Evolutionary conservation across 306 rosid genomes (phyloP).

Genomic region (Luffa aegyptiaca): DNA sequence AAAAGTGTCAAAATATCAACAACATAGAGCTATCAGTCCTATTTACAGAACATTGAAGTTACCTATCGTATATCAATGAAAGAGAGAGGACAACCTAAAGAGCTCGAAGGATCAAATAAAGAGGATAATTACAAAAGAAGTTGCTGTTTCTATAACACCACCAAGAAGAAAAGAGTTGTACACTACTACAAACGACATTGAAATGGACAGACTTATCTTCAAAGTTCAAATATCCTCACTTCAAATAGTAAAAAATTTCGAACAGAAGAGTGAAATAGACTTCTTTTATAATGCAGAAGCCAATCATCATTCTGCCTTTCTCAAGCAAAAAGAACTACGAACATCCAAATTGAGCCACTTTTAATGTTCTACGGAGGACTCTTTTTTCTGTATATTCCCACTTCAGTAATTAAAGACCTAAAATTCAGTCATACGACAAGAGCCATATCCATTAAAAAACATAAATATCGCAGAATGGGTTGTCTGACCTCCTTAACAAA

Average conservation of each 20-base stretch:
- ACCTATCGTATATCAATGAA: too few species aligned
- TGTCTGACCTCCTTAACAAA: slow-evolving; percentile 6
- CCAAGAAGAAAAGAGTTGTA: not conserved
- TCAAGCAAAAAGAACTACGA: not conserved
- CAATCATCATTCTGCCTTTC: not conserved
- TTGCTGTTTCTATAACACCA: not conserved
- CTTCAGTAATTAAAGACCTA: not conserved
- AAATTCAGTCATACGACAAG: not conserved
- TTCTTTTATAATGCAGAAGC: not conserved
- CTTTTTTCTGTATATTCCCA: not conserved
- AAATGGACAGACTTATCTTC: too few species aligned
- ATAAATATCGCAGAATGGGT: not conserved
- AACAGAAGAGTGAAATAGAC: not conserved
- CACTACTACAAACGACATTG: too few species aligned
- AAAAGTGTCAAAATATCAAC: not conserved
- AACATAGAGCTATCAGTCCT: not conserved
- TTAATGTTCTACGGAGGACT: not conserved
- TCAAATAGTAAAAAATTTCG: not conserved
- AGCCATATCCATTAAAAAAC: not conserved
- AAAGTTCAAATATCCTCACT: not conserved
- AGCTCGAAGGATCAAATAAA: not conserved
- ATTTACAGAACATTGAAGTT: not conserved
- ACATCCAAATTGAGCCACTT: not conserved
- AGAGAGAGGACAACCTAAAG: too few species aligned
- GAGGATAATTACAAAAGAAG: not conserved